Percentiles rank a stretch among this genome's conserved stretches.
Evolutionary conservation across 2,329 filamentous ascomycete species (phyloP).

Genomic region (Chrysoporthe austroafricana): DNA sequence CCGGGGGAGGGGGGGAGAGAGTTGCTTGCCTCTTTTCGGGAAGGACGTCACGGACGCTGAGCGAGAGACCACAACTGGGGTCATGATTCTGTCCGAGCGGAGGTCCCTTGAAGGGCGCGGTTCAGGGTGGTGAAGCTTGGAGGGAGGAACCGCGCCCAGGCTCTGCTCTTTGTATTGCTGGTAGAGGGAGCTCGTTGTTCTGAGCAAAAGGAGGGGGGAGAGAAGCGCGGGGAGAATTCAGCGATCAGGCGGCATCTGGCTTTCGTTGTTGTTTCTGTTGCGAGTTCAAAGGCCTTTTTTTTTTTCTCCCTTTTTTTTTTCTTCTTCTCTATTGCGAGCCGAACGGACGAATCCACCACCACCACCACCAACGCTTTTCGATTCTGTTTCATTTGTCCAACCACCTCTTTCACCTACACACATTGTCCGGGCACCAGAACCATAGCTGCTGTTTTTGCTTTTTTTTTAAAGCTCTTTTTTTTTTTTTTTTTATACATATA

Average conservation of each 20-base stretch:
- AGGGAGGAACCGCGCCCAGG: slow-evolving; percentile 7
- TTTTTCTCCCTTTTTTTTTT: slow-evolving; percentile 13
- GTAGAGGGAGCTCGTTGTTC: slow-evolving; percentile 19
- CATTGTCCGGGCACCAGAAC: slow-evolving; percentile 6
- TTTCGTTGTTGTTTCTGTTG: slow-evolving; percentile 17
- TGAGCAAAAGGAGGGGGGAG: slow-evolving; percentile 16
- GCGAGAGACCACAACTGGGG: neutral
- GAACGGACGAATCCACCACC: neutral
- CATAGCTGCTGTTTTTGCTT: slow-evolving; percentile 25
- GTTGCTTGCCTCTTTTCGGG: neutral
- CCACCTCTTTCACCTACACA: slow-evolving; percentile 19
- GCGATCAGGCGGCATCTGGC: slow-evolving; percentile 25
- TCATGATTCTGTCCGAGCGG: neutral
- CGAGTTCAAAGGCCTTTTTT: slow-evolving; percentile 19
- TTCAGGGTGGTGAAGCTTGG: neutral
- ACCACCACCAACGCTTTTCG: slow-evolving; percentile 9
- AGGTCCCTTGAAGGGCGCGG: neutral
- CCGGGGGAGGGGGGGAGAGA: too few species aligned
- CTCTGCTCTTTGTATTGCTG: slow-evolving; percentile 18
- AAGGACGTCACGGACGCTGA: neutral
- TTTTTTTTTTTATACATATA: slow-evolving; percentile 37
- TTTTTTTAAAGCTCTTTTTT: slow-evolving; percentile 29
- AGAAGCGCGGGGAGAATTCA: neutral
- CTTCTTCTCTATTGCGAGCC: neutral
- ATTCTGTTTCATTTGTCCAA: slow-evolving; percentile 32